Percentiles rank a stretch among this genome's conserved stretches.
These are phyloP conservation scores for Musa beccarii DNA, from an alignment of 176 grass and related monocot species.

Conservation along the genomic window DNA sequence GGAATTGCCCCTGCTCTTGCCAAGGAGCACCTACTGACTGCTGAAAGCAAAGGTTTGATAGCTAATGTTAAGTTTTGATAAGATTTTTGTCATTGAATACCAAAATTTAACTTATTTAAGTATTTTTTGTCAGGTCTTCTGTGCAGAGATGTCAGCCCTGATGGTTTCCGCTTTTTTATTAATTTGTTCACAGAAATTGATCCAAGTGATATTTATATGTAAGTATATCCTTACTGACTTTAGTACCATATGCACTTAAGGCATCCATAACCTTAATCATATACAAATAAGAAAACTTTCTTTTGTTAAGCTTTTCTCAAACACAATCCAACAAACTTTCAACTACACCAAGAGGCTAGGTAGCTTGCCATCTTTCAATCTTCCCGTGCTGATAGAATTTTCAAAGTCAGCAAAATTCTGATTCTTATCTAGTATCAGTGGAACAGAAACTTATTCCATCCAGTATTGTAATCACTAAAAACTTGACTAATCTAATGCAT, in stretches of 20 bases:
- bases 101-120: not conserved
- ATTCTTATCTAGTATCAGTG: too few relatives aligned
- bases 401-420: too few relatives aligned
- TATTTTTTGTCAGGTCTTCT: constrained; percentile 46
- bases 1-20: constrained; percentile 96
- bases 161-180: constrained; percentile 84
- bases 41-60: constrained; percentile 78
- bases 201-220: constrained; percentile 73
- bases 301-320: too few relatives aligned
- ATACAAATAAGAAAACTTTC: too few relatives aligned
- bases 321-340: too few relatives aligned
- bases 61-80: not conserved
- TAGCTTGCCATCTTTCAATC: too few relatives aligned
- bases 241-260: not conserved
- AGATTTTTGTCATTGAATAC: constrained; percentile 11
- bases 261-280: too few relatives aligned
- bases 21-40: constrained; percentile 91
- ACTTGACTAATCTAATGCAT: too few relatives aligned
- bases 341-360: too few relatives aligned
- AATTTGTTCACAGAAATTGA: constrained; percentile 94
- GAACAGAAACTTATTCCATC: too few relatives aligned
- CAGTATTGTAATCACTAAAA: too few relatives aligned
- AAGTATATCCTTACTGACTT: constrained; percentile 27
- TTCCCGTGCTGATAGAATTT: too few relatives aligned
- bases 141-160: constrained; percentile 84